phyloP scores from a whole-genome alignment of 2,329 filamentous ascomycete genomes.

The Purpureocillium lavendulum region DNA sequence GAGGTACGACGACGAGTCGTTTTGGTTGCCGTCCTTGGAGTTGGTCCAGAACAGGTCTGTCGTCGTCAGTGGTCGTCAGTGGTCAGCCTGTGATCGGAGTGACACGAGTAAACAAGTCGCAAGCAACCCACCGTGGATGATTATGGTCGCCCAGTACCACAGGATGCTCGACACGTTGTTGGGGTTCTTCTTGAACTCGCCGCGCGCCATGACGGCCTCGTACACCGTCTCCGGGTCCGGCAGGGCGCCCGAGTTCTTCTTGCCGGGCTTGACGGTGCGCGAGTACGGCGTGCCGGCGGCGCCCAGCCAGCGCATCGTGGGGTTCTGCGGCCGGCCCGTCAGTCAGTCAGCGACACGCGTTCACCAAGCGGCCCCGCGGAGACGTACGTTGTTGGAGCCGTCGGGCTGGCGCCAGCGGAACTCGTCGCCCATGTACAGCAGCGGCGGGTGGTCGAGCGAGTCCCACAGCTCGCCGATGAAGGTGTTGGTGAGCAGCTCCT shows the following conservation, averaged over 20 bases:
- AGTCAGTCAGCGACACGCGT: background rate
- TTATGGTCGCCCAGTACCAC: constrained; percentile 66
- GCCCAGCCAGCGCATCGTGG: constrained; percentile 55
- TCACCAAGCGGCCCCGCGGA: rapidly evolving
- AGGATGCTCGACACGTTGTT: constrained; percentile 66
- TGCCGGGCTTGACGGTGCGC: constrained; percentile 51
- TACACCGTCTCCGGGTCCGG: constrained; percentile 59
- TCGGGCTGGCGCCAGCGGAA: constrained; percentile 61
- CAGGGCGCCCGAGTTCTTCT: constrained; percentile 51
- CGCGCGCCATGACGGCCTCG: constrained; percentile 49
- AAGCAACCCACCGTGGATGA: constrained; percentile 60
- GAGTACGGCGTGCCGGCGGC: constrained; percentile 61
- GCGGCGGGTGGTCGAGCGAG: constrained; percentile 62
- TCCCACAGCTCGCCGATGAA: constrained; percentile 66
- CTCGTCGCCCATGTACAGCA: constrained; percentile 54
- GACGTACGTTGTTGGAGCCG: constrained; percentile 55
- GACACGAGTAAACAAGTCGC: no score
- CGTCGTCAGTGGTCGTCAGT: background rate
- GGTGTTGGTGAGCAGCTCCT: constrained; percentile 54
- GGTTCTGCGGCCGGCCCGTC: constrained; percentile 37
- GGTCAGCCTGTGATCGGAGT: no score
- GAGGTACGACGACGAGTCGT: constrained; percentile 63
- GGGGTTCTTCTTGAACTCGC: constrained; percentile 48
- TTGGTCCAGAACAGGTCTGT: constrained; percentile 65
- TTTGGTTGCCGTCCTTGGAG: constrained; percentile 46